A percentile compares a stretch with the other conserved stretches of the same genome.
These are phyloP conservation scores for Ceratocystis huliohia DNA, from an alignment of 2,329 filamentous ascomycete species.

Conservation along the genomic window DNA sequence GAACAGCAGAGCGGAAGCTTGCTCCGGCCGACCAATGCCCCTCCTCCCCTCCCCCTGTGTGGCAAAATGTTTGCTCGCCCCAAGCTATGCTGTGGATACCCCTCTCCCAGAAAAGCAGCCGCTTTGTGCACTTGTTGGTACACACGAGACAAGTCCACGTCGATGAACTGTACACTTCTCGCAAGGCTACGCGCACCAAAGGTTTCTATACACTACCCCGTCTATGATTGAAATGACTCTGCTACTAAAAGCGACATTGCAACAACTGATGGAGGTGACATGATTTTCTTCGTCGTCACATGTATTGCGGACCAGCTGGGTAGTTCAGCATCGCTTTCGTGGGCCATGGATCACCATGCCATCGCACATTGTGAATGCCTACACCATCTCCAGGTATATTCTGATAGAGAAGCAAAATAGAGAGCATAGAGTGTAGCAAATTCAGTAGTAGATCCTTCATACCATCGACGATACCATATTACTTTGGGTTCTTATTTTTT, in stretches of 20 bases:
- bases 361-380: too few relatives aligned
- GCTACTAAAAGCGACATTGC: too few relatives aligned
- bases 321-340: too few relatives aligned
- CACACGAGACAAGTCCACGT: background rate
- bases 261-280: too few relatives aligned
- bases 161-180: background rate
- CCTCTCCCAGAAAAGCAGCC: background rate
- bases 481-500: background rate
- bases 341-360: too few relatives aligned
- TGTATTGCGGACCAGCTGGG: too few relatives aligned
- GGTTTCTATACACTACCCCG: background rate
- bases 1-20: background rate
- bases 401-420: too few relatives aligned
- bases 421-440: too few relatives aligned
- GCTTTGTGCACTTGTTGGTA: background rate
- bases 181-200: background rate
- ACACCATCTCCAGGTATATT: too few relatives aligned
- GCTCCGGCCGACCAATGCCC: background rate
- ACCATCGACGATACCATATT: too few relatives aligned
- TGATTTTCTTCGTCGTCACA: too few relatives aligned
- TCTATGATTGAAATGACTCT: background rate
- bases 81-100: background rate
- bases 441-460: too few relatives aligned
- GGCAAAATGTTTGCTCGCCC: constrained; percentile 9
- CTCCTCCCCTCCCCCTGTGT: background rate